These are phyloP conservation scores for Rhododendron ovatum DNA, from an alignment of 148 eudicot genomes.

Conservation along the genomic window DNA sequence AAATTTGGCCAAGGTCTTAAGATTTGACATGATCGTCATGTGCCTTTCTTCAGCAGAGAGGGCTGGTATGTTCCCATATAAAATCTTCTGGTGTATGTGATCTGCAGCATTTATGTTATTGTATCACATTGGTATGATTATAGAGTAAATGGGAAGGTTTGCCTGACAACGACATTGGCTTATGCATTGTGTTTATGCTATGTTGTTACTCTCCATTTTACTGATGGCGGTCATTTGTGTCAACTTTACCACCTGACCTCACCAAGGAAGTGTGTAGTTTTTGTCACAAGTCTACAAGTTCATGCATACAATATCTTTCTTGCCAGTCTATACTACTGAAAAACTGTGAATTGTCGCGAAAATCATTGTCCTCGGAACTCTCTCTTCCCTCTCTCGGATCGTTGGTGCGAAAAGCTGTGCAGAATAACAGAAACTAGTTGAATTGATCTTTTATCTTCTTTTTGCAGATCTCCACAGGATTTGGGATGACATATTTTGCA, in stretches of 20 bases:
- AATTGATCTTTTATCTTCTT: slow-evolving; percentile 5
- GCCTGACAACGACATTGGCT: not conserved
- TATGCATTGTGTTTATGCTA: not conserved
- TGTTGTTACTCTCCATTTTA: not conserved
- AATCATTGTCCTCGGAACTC: not conserved
- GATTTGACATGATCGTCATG: slow-evolving; percentile 84
- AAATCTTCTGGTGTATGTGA: not conserved
- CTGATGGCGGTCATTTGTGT: not conserved
- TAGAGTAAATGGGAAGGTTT: not conserved
- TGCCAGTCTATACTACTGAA: not conserved
- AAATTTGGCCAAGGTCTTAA: slow-evolving; percentile 58
- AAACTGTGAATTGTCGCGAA: not conserved
- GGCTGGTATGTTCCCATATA: slow-evolving; percentile 47
- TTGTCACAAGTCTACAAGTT: not conserved
- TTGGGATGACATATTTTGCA: slow-evolving; percentile 73
- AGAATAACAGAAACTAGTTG: not conserved
- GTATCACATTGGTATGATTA: not conserved
- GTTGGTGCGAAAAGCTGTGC: not conserved
- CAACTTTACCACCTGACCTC: not conserved
- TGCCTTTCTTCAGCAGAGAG: slow-evolving; percentile 75
- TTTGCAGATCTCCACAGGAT: slow-evolving; percentile 51
- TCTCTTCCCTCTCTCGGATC: not conserved
- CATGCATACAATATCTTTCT: not conserved
- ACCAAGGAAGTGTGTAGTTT: not conserved
- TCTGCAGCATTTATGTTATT: not conserved